Percentiles rank a stretch among this genome's conserved stretches.
phyloP scores from a whole-genome alignment of 1,284 basidiomycete species.

The Naganishia liquefaciens region DNA sequence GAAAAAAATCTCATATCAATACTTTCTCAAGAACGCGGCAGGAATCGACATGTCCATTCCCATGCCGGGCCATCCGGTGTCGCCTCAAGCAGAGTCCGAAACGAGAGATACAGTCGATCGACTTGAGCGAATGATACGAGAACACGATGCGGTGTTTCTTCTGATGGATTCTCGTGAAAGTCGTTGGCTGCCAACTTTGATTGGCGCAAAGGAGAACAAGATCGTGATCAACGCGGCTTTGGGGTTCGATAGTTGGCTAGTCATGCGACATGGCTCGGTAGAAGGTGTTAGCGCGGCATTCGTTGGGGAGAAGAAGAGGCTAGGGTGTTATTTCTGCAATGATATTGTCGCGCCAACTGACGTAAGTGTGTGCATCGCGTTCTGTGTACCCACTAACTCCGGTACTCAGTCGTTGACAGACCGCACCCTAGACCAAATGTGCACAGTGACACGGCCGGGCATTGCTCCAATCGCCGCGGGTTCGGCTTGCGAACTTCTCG shows the following conservation, averaged over 20 bases:
- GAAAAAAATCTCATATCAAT: not conserved
- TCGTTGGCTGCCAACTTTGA: conserved; percentile 88
- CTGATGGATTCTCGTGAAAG: conserved; percentile 98
- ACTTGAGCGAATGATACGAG: conserved; percentile 74
- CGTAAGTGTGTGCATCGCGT: conserved; percentile 58
- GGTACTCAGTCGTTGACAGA: conserved; percentile 79
- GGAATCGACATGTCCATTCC: conserved; percentile 80
- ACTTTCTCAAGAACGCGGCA: conserved; percentile 65
- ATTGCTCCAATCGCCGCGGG: conserved; percentile 89
- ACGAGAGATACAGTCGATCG: conserved; percentile 65
- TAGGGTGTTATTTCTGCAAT: conserved; percentile 98
- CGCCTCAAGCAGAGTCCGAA: conserved; percentile 59
- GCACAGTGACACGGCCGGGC: conserved; percentile 96
- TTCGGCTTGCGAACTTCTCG: conserved; percentile 86
- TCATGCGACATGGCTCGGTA: conserved; percentile 84
- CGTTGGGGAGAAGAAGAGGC: conserved; percentile 44
- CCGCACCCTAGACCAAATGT: conserved; percentile 97
- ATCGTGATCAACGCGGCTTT: conserved; percentile 93
- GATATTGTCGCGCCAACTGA: conserved; percentile 96
- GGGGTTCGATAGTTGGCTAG: conserved; percentile 93
- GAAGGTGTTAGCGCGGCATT: conserved; percentile 43
- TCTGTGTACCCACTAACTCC: not conserved
- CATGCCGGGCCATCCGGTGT: conserved; percentile 95
- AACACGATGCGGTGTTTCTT: conserved; percentile 86
- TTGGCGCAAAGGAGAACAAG: conserved; percentile 82